Percentiles rank a stretch among this genome's conserved stretches.
phyloP scores from a whole-genome alignment of 768 basidiomycete species.

The Hypholoma fasciculare region DNA sequence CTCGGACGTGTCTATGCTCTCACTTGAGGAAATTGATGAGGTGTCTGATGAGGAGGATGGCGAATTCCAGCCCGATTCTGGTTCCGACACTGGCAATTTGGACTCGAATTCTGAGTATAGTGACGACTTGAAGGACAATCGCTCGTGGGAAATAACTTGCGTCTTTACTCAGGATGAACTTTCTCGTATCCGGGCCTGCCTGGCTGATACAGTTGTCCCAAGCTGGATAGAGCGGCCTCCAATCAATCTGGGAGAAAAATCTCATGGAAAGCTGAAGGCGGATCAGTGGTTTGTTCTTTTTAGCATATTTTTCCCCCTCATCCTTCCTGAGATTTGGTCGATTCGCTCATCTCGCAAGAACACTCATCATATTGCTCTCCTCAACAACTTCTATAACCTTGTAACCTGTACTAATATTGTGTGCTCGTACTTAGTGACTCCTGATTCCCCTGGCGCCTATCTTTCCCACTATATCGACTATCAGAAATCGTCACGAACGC shows the following conservation, averaged over 20 bases:
- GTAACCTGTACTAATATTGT: slow-evolving; percentile 22
- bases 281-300: slow-evolving; percentile 21
- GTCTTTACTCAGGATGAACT: slow-evolving; percentile 8
- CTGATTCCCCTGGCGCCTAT: slow-evolving; percentile 10
- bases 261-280: slow-evolving; percentile 23
- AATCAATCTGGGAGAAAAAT: slow-evolving; percentile 19
- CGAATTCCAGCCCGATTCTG: too few relatives aligned
- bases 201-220: slow-evolving; percentile 6
- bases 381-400: slow-evolving; percentile 21
- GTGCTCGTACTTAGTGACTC: slow-evolving; percentile 11
- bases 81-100: neutral
- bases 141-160: neutral
- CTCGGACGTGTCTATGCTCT: too few relatives aligned
- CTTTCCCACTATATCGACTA: slow-evolving; percentile 19
- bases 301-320: slow-evolving; percentile 18
- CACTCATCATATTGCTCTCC: slow-evolving; percentile 6
- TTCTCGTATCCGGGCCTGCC: slow-evolving; percentile 2
- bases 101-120: neutral
- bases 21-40: too few relatives aligned
- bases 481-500: slow-evolving; percentile 6
- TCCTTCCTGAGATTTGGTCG: slow-evolving; percentile 22
- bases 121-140: neutral
- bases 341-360: too few relatives aligned
- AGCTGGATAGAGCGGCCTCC: slow-evolving; percentile 21
- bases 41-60: too few relatives aligned